phyloP scores from a whole-genome alignment of 345 rosid genomes.

The Nephelium lappaceum region DNA sequence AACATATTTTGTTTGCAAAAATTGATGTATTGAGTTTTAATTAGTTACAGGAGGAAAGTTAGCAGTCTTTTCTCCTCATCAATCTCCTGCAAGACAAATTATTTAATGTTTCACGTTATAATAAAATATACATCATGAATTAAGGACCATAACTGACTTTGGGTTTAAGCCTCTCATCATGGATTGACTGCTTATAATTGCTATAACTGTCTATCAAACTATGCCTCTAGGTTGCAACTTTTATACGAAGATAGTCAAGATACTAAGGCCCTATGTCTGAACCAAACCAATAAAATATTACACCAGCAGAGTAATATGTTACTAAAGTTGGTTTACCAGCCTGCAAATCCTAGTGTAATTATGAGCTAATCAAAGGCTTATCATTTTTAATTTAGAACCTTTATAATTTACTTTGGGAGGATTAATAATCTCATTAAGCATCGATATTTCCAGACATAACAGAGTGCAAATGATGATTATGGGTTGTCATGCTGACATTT shows the following conservation, averaged over 20 bases:
- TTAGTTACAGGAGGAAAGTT: background rate
- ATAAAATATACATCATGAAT: background rate
- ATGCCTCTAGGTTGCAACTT: background rate
- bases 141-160: background rate
- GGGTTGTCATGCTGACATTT: background rate
- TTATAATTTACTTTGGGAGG: background rate
- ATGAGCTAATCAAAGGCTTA: background rate
- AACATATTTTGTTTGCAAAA: background rate
- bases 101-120: background rate
- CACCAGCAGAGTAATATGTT: background rate
- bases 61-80: background rate
- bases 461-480: background rate
- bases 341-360: background rate
- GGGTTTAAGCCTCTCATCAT: background rate
- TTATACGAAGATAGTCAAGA: background rate
- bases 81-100: background rate
- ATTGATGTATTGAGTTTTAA: background rate
- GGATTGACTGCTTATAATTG: background rate
- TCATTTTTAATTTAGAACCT: slow-evolving; percentile 1
- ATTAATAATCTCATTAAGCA: background rate
- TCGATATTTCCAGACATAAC: background rate
- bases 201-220: background rate
- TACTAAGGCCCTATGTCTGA: background rate
- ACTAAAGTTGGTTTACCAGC: background rate
- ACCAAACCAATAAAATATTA: background rate